Evolutionary conservation across 441 rosid genomes (phyloP).

Genomic region (Isatis lusitanica): DNA sequence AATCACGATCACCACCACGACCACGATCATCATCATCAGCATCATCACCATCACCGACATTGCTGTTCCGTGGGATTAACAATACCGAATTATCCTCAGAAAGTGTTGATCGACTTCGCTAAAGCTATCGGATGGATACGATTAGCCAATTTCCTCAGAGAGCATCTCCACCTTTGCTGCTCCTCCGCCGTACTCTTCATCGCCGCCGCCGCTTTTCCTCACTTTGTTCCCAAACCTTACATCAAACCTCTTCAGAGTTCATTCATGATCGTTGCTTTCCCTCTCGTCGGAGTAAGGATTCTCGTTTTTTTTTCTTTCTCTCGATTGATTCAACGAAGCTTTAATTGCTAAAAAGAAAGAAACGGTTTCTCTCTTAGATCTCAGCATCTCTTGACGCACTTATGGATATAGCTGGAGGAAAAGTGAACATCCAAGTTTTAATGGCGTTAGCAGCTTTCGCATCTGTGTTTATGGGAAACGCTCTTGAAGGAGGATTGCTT

Average conservation of each 20-base stretch:
- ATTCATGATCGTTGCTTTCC: constrained; percentile 65
- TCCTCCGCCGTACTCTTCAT: constrained; percentile 68
- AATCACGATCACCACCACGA: constrained; percentile 21
- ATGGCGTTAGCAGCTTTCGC: constrained; percentile 96
- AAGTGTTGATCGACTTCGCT: constrained; percentile 54
- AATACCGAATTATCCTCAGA: constrained; percentile 50
- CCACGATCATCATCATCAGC: constrained; percentile 21
- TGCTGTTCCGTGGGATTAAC: constrained; percentile 26
- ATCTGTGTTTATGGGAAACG: constrained; percentile 82
- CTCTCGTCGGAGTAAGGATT: constrained; percentile 72
- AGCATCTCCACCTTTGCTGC: constrained; percentile 73
- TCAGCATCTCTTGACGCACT: constrained; percentile 90
- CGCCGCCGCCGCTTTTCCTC: constrained; percentile 70
- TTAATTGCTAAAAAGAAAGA: neutral
- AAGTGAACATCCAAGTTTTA: constrained; percentile 87
- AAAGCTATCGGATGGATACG: constrained; percentile 62
- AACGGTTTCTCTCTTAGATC: constrained; percentile 41
- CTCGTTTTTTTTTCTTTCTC: neutral
- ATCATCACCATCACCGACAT: constrained; percentile 42
- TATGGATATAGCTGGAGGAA: constrained; percentile 80
- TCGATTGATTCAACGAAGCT: neutral
- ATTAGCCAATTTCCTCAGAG: constrained; percentile 68
- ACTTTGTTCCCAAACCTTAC: constrained; percentile 52
- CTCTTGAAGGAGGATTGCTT: constrained; percentile 92
- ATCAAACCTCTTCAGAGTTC: constrained; percentile 66